Evolutionary conservation across 495 filamentous ascomycete genomes (phyloP).

Genomic region (Cryomyces antarcticus): DNA sequence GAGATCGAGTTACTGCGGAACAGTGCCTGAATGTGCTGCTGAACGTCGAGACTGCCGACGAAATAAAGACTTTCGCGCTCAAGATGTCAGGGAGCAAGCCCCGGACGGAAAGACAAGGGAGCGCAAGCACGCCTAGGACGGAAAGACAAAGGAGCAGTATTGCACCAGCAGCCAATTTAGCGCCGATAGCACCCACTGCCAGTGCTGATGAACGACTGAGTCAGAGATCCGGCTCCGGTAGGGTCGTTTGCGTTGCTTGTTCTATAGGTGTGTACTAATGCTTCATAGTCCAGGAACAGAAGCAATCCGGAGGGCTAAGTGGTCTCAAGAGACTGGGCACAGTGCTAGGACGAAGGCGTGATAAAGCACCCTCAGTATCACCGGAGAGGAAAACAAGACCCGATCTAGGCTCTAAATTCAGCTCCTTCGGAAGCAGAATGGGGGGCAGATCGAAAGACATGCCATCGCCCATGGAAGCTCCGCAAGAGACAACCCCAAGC

Average conservation of each 20-base stretch:
- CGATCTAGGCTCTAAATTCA: slow-evolving; percentile 6
- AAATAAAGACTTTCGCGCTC: slow-evolving; percentile 70
- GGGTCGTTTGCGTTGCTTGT: background rate
- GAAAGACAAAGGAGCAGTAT: background rate
- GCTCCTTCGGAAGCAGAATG: slow-evolving; percentile 2
- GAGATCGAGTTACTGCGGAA: slow-evolving; percentile 55
- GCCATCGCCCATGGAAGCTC: background rate
- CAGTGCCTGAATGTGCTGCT: slow-evolving; percentile 66
- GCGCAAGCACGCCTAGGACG: slow-evolving; percentile 3
- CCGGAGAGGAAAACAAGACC: slow-evolving; percentile 13
- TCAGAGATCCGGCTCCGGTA: slow-evolving; percentile 17
- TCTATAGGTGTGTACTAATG: slow-evolving; percentile 4
- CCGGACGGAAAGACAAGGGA: slow-evolving; percentile 21
- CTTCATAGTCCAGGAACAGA: slow-evolving; percentile 12
- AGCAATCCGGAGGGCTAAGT: slow-evolving; percentile 11
- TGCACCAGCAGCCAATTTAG: slow-evolving; percentile 4
- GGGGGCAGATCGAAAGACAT: slow-evolving; percentile 4
- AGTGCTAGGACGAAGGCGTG: slow-evolving; percentile 14
- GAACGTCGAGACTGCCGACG: slow-evolving; percentile 69
- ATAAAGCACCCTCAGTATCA: slow-evolving; percentile 19
- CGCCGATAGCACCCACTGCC: slow-evolving; percentile 1
- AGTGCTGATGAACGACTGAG: slow-evolving; percentile 12
- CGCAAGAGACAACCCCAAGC: slow-evolving; percentile 1
- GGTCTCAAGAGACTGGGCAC: slow-evolving; percentile 22
- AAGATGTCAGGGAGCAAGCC: slow-evolving; percentile 20